Conservation (phyloP, 805 yeast genomes). For the Spathaspora sp. region DNA sequence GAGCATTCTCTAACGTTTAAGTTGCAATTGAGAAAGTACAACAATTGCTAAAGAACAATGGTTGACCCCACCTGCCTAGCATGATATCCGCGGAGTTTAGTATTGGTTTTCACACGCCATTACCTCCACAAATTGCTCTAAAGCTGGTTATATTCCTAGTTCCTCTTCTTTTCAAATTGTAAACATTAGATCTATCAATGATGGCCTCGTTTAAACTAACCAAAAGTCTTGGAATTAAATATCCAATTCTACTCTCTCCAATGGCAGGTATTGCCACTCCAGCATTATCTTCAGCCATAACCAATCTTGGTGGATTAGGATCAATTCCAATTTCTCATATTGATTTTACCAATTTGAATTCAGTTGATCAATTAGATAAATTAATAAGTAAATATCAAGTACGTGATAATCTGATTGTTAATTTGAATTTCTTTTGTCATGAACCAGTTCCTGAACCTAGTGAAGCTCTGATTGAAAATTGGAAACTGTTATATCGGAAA, state of each 20-base stretch:
- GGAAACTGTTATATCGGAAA: slow-evolving; percentile 15
- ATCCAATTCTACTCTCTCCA: slow-evolving; percentile 53
- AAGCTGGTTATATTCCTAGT: too few relatives aligned
- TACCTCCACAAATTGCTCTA: too few relatives aligned
- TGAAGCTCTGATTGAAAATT: slow-evolving; percentile 16
- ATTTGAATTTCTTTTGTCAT: slow-evolving; percentile 48
- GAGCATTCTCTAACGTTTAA: too few relatives aligned
- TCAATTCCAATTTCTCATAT: slow-evolving; percentile 39
- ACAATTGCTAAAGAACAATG: too few relatives aligned
- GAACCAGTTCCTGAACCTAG: slow-evolving; percentile 20
- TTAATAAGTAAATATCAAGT: slow-evolving; percentile 8
- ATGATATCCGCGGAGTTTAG: too few relatives aligned
- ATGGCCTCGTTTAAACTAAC: background rate
- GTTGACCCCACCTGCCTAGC: too few relatives aligned
- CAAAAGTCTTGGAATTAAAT: slow-evolving; percentile 23
- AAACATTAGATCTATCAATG: background rate
- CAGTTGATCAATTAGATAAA: slow-evolving; percentile 12
- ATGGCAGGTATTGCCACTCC: slow-evolving; percentile 57
- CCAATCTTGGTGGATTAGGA: slow-evolving; percentile 48
- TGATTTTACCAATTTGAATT: slow-evolving; percentile 14
- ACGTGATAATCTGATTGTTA: slow-evolving; percentile 20
- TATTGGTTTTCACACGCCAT: too few relatives aligned
- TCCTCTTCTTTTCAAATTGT: too few relatives aligned
- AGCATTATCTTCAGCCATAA: slow-evolving; percentile 40
- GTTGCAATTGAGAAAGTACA: too few relatives aligned